These are phyloP conservation scores for Carpinus viminea DNA, from an alignment of 306 rosid species.

Conservation along the genomic window DNA sequence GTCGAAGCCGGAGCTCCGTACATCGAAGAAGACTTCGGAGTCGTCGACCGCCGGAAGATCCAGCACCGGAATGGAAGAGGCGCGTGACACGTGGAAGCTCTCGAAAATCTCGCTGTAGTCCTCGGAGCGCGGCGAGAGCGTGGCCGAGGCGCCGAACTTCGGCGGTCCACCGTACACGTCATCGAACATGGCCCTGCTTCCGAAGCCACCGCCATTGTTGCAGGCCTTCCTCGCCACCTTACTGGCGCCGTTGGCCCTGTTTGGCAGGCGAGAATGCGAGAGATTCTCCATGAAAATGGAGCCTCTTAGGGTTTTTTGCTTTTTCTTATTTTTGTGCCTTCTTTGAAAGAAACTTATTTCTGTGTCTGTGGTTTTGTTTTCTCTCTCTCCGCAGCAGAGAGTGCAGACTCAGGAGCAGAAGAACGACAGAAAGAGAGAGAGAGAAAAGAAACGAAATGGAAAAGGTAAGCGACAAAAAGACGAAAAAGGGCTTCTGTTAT, in stretches of 20 bases:
- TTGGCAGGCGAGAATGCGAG: slow-evolving; percentile 65
- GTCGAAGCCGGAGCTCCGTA: slow-evolving; percentile 59
- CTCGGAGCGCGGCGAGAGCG: slow-evolving; percentile 81
- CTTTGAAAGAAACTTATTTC: not conserved
- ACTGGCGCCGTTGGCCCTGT: slow-evolving; percentile 43
- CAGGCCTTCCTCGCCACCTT: slow-evolving; percentile 53
- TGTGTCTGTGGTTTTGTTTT: not conserved
- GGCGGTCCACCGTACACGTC: slow-evolving; percentile 86
- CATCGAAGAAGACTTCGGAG: slow-evolving; percentile 62
- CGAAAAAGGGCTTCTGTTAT: slow-evolving; percentile 29
- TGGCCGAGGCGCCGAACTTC: slow-evolving; percentile 56
- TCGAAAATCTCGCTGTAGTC: slow-evolving; percentile 93
- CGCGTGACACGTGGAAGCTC: slow-evolving; percentile 68
- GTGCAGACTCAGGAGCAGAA: slow-evolving; percentile 48
- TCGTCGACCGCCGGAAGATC: slow-evolving; percentile 78
- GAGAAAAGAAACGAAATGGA: slow-evolving; percentile 25
- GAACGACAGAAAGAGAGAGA: slow-evolving; percentile 33
- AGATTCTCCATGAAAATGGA: slow-evolving; percentile 63
- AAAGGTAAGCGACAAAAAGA: slow-evolving; percentile 34
- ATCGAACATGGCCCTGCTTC: slow-evolving; percentile 57
- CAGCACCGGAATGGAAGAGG: slow-evolving; percentile 82
- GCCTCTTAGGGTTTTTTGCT: slow-evolving; percentile 42
- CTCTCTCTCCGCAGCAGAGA: slow-evolving; percentile 40
- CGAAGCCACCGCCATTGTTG: slow-evolving; percentile 37
- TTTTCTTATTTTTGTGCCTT: not conserved